Base-by-base conservation (phyloP, 345 rosid genomes). In the Euphorbia lathyris region DNA sequence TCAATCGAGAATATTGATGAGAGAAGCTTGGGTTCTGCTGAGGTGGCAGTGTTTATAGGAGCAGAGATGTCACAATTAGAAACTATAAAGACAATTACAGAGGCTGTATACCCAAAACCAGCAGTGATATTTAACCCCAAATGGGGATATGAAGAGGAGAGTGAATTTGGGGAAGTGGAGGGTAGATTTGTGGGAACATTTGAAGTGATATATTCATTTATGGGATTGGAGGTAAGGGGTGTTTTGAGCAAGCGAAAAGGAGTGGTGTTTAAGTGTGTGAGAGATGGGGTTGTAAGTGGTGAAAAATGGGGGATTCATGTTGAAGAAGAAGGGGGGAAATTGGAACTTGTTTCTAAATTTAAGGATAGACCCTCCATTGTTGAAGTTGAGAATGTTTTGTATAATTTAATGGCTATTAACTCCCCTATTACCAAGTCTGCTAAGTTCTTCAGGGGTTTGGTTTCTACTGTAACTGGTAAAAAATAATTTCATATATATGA, bases 401-500 rank as follows among this genome's bases (percentile, higher is more conserved):
- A 91, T 68, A 91, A 93, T 67, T 74, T 88, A 81, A 87, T 93
- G 96, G 96, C 93, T 62, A 76, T 90, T 75, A 89, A 90, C 70
- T 90, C 98, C 0, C 97, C 98, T 1, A 87, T 93, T 25, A 86
- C 93, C 14, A 90, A 93, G 77, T 90, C 97, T 59, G 91, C 90
- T 6, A 87, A 85, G 88, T 89, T 91, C 36, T 77, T 89, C 45
- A 84, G 65, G 40, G 88, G 85, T 78, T 77, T 93, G 76, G 86
- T 91, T 40, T 89, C 90, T 9, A 86, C 83, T 79, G 86, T 89
- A 53, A 86, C 92, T 2, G 91, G 97, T 63, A 87, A 80, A 64
- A 91, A 83, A 82, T 85, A 76, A 79, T 14, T 50, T 67, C 48
- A 26, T 40, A 29, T 50, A 20, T 50, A 11, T 7, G 7, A 40